Percentiles rank a stretch among this genome's conserved stretches.
phyloP scores from a whole-genome alignment of 352 stramenopile genomes.

The Sclerospora graminicola region DNA sequence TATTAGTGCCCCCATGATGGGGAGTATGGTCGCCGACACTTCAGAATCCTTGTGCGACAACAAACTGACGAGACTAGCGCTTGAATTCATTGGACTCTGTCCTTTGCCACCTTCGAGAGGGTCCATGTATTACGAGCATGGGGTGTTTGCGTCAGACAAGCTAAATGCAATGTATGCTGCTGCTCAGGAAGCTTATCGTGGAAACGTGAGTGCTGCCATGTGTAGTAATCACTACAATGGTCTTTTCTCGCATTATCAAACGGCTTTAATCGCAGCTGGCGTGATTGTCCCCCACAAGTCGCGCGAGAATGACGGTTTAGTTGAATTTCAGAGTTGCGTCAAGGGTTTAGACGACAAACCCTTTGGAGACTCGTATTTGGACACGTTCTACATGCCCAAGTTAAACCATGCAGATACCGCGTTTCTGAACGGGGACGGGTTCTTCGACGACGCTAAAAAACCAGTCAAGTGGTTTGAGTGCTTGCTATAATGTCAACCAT shows the following conservation, averaged over 20 bases:
- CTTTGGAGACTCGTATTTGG: conserved; percentile 2
- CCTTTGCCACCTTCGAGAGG: neutral
- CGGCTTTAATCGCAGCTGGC: conserved; percentile 9
- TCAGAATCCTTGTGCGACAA: conserved; percentile 20
- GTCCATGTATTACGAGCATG: conserved; percentile 5
- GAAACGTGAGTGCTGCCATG: conserved; percentile 27
- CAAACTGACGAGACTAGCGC: too few species aligned
- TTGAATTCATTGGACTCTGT: too few species aligned
- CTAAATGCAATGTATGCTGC: conserved; percentile 9
- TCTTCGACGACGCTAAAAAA: conserved; percentile 24
- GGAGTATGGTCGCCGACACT: conserved; percentile 21
- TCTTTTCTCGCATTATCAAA: conserved; percentile 21
- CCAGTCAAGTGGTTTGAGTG: conserved; percentile 39
- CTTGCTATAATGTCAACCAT: conserved; percentile 18
- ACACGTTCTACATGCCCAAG: conserved; percentile 25
- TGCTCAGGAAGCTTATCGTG: conserved; percentile 19
- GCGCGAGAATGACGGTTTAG: conserved; percentile 20
- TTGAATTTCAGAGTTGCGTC: conserved; percentile 40
- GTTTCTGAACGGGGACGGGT: conserved; percentile 27
- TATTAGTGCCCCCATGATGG: conserved; percentile 22
- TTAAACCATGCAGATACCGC: conserved; percentile 41
- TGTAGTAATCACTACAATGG: conserved; percentile 26
- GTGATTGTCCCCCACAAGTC: conserved; percentile 19
- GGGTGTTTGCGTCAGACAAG: too few species aligned
- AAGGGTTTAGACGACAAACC: conserved; percentile 1